Evolutionary conservation across 805 yeast genomes (phyloP).

Genomic region (Starmerella floris): DNA sequence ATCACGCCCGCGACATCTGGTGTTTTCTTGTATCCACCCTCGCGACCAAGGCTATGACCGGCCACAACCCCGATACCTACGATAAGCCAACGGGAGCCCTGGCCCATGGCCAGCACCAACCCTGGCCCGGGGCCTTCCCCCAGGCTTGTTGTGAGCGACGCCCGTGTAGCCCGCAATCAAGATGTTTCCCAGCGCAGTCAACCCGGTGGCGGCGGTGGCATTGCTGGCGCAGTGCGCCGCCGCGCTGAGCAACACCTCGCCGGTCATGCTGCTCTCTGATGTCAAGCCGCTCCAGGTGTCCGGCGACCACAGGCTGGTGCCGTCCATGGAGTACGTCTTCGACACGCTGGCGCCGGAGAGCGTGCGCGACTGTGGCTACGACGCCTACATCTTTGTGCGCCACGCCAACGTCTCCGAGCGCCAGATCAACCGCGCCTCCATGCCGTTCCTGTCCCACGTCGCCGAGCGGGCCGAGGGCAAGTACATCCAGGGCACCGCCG

Average conservation of each 20-base stretch:
- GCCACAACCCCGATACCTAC: too few relatives aligned
- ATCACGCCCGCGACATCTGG: too few relatives aligned
- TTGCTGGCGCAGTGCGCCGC: conserved; percentile 2
- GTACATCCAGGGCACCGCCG: conserved; percentile 4
- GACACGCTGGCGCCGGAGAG: conserved; percentile 11
- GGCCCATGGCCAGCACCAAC: too few relatives aligned
- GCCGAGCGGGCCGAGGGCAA: conserved; percentile 19
- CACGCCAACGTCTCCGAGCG: conserved; percentile 40
- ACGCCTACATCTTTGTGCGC: conserved; percentile 43
- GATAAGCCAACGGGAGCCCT: too few relatives aligned
- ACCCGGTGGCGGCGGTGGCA: neutral
- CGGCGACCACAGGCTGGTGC: neutral
- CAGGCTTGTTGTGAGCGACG: too few relatives aligned
- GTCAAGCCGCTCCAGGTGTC: neutral
- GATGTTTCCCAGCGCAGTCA: neutral
- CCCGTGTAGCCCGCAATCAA: too few relatives aligned
- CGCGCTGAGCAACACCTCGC: conserved; percentile 18
- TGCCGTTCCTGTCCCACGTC: conserved; percentile 21
- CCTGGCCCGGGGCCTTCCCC: too few relatives aligned
- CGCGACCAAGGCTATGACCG: too few relatives aligned
- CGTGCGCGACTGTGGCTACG: conserved; percentile 34
- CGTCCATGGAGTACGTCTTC: conserved; percentile 5
- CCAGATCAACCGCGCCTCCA: conserved; percentile 29
- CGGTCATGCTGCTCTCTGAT: conserved; percentile 15
- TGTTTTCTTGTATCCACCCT: too few relatives aligned